Evolutionary conservation across 257 asterid genomes (phyloP).

Genomic region (Solanum pinnatisectum): DNA sequence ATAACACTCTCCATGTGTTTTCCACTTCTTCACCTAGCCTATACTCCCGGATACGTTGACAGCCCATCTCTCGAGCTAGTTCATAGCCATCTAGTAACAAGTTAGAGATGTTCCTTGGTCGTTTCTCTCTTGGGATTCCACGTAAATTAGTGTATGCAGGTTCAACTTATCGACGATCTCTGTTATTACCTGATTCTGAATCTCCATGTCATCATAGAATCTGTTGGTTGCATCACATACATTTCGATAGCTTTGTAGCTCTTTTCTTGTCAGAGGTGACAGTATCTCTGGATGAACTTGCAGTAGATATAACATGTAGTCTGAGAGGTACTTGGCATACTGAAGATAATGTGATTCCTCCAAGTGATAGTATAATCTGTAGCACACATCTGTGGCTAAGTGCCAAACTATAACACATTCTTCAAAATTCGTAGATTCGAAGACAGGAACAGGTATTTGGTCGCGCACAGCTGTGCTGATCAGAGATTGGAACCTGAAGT

Average conservation of each 20-base stretch:
- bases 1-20: not conserved
- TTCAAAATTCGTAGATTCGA: not conserved
- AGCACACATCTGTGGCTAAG: not conserved
- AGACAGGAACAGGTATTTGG: not conserved
- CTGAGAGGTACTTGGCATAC: not conserved
- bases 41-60: not conserved
- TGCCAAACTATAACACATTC: not conserved
- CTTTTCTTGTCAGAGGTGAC: not conserved
- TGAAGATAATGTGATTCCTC: not conserved
- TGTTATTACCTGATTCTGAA: not conserved
- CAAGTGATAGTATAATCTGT: not conserved
- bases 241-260: not conserved
- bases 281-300: not conserved
- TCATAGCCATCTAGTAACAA: not conserved
- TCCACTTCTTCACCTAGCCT: not conserved
- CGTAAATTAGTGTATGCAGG: not conserved
- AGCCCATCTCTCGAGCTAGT: not conserved
- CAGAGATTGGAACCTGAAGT: not conserved
- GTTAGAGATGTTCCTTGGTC: not conserved
- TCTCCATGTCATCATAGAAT: not conserved
- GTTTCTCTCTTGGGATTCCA: not conserved
- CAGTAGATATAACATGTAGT: not conserved
- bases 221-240: not conserved
- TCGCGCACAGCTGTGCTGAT: not conserved
- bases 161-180: not conserved